Evolutionary conservation across 23 red algal genomes (phyloP).

Genomic region (Pyropia yezoensis): DNA sequence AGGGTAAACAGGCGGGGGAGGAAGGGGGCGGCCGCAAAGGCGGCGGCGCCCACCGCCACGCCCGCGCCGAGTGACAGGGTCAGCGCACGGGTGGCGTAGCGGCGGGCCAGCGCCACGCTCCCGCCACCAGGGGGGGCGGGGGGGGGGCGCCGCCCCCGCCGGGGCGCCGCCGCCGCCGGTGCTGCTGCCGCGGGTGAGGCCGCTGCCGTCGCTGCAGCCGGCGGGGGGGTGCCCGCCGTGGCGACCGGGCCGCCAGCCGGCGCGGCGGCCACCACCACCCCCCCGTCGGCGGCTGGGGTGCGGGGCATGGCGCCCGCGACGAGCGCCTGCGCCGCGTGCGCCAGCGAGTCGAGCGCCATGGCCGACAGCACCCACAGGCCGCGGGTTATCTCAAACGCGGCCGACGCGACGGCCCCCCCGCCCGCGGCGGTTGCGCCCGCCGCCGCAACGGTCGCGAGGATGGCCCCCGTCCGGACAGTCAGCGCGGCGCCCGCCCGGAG

Average conservation of each 20-base stretch:
- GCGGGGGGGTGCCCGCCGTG: not conserved
- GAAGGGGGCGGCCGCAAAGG: slow-evolving; percentile 1
- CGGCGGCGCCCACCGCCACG: slow-evolving; percentile 3
- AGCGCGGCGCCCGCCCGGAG: slow-evolving; percentile 26
- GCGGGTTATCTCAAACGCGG: slow-evolving; percentile 38
- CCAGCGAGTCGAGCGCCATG: slow-evolving; percentile 32
- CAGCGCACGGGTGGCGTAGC: slow-evolving; percentile 23
- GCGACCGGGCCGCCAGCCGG: not conserved
- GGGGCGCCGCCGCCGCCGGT: too few species aligned
- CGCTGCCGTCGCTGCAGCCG: not conserved
- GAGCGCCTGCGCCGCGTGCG: slow-evolving; percentile 40
- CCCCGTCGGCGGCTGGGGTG: not conserved
- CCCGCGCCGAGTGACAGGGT: slow-evolving; percentile 8
- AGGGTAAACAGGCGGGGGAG: slow-evolving; percentile 45
- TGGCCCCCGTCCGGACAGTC: slow-evolving; percentile 32
- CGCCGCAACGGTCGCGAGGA: slow-evolving; percentile 15
- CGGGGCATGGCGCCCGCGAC: slow-evolving; percentile 31
- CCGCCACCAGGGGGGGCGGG: not conserved
- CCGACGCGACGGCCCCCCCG: slow-evolving; percentile 18
- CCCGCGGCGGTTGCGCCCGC: slow-evolving; percentile 26
- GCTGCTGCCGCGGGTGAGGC: not conserved
- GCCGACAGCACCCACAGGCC: slow-evolving; percentile 49
- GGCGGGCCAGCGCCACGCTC: slow-evolving; percentile 13
- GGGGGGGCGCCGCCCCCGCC: too few species aligned
- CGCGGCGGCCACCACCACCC: not conserved